phyloP scores from a whole-genome alignment of 23 red algal species.

The Gracilariopsis chorda region DNA sequence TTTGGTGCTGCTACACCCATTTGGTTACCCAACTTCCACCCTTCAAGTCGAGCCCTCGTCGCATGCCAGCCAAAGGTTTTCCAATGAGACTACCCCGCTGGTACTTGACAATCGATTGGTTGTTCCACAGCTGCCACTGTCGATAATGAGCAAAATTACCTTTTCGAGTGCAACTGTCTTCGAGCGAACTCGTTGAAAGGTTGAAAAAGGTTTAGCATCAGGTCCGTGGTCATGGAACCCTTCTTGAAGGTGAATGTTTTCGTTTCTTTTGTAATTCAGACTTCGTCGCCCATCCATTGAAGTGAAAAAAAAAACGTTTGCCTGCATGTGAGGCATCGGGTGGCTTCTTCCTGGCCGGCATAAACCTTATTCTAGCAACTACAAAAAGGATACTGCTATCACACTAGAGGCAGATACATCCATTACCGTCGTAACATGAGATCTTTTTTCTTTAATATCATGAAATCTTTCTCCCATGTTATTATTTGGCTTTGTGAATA shows the following conservation, averaged over 20 bases:
- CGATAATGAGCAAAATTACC: neutral
- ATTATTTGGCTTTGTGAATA: neutral
- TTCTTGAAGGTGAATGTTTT: neutral
- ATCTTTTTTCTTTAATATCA: neutral
- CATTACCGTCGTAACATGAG: slow-evolving; percentile 7
- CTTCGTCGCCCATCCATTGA: neutral
- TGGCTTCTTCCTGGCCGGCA: neutral
- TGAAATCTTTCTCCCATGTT: neutral
- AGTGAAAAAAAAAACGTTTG: neutral
- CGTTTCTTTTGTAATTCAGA: neutral
- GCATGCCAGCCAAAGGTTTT: too few relatives aligned
- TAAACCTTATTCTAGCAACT: neutral
- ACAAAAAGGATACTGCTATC: slow-evolving; percentile 17
- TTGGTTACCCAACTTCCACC: too few relatives aligned
- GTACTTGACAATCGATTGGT: too few relatives aligned
- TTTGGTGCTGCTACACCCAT: too few relatives aligned
- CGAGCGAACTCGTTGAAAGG: neutral
- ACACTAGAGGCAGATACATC: neutral
- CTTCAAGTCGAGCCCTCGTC: too few relatives aligned
- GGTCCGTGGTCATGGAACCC: neutral
- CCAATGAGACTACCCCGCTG: too few relatives aligned
- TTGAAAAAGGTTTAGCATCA: neutral
- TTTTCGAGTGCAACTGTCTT: neutral
- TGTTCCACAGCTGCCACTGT: too few relatives aligned
- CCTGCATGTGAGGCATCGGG: neutral